Evolutionary conservation across 371 early-diverging fungal genomes (phyloP), one percentile per base, ranked within the genome.

Genomic region (Amoeboaphelidium protococcarum): DNA sequence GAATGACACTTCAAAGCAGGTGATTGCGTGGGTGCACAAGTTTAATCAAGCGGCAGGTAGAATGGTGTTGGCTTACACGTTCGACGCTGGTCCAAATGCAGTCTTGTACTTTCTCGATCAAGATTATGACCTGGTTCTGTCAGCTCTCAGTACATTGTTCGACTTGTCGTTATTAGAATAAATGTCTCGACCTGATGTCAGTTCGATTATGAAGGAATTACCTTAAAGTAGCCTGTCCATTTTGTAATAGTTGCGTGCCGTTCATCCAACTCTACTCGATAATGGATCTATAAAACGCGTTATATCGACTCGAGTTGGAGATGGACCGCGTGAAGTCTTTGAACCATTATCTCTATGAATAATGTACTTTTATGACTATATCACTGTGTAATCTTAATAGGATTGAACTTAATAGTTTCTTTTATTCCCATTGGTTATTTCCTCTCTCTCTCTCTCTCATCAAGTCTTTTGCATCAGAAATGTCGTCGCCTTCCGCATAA

Each of bases 71-170:
- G 69, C 69, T 6, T 73, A 73, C 53, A 69, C 70, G 10, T 73
- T 66, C 50, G 98, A 98, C 60, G 98, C 98, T 21, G 98, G 98
- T 43, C 92, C 98, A 47, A 98, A 98, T 59, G 89, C 95, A 1
- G 95, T 97, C 24, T 77, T 97, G 51, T 94, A 90, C 56, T 73
- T 84, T 19, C 74, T 73, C 46, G 64, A 70, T 56, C 63, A 73
- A 43, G 54, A 86, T 56, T 79, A 84, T 60, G 61, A n/a, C n/a
- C n/a, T n/a, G n/a, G n/a, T n/a, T n/a, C n/a, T n/a, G n/a, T n/a
- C n/a, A n/a, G n/a, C n/a, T n/a, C n/a, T n/a, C n/a, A n/a, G n/a
- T n/a, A n/a, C n/a, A n/a, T n/a, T n/a, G n/a, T n/a, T n/a, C n/a
- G n/a, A n/a, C n/a, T n/a, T n/a, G n/a, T n/a, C n/a, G n/a, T n/a